These are phyloP conservation scores for Ogataea parapolymorpha DNA, from an alignment of 805 yeast species.

Conservation along the genomic window DNA sequence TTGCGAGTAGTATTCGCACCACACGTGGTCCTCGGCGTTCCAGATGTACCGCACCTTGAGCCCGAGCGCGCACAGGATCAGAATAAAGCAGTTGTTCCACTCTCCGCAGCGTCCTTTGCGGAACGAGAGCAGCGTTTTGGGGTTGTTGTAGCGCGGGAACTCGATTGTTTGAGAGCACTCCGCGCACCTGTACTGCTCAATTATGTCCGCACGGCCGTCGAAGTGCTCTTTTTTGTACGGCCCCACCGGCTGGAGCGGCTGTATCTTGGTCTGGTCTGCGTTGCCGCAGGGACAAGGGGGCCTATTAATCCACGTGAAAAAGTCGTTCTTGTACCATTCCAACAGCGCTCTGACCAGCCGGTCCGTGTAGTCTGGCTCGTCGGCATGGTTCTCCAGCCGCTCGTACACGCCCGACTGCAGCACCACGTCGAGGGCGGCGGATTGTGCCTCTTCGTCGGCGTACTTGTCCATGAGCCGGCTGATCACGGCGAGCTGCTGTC, in stretches of 20 bases:
- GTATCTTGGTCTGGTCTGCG: constrained; percentile 38
- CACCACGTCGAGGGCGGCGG: constrained; percentile 58
- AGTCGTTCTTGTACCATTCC: constrained; percentile 71
- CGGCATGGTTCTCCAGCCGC: constrained; percentile 29
- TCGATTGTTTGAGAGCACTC: constrained; percentile 46
- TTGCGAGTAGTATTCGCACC: constrained; percentile 85
- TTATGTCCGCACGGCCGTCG: constrained; percentile 49
- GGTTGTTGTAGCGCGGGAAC: constrained; percentile 77
- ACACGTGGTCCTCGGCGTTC: constrained; percentile 93
- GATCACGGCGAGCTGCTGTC: constrained; percentile 10
- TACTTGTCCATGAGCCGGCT: constrained; percentile 32
- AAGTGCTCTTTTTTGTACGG: constrained; percentile 45
- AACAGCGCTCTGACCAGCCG: constrained; percentile 54
- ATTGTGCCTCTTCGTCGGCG: constrained; percentile 44
- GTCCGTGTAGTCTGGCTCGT: constrained; percentile 45
- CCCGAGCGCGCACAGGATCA: constrained; percentile 66
- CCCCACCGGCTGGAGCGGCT: constrained; percentile 34
- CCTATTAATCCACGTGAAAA: constrained; percentile 79
- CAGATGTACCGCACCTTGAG: constrained; percentile 68
- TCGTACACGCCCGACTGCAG: constrained; percentile 64
- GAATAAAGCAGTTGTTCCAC: constrained; percentile 83
- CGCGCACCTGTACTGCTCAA: constrained; percentile 64
- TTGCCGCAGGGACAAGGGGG: constrained; percentile 62
- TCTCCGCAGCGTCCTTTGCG: constrained; percentile 89
- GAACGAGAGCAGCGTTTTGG: constrained; percentile 55